These are phyloP conservation scores for Mycosarcoma maydis DNA, from an alignment of 1,284 basidiomycete species.

Conservation along the genomic window DNA sequence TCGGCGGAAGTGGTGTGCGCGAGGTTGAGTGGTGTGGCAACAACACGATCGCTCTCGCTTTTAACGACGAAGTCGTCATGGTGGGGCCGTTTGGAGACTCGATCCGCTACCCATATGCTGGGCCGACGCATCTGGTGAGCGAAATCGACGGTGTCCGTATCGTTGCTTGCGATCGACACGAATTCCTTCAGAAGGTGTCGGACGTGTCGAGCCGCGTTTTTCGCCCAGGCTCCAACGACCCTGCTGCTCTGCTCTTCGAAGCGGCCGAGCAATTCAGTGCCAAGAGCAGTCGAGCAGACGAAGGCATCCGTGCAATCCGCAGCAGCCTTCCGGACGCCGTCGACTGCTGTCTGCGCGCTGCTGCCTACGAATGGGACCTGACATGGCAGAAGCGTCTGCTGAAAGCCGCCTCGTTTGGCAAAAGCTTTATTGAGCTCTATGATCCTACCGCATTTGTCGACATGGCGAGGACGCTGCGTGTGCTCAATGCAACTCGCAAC, in stretches of 20 bases:
- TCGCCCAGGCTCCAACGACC: slow-evolving; percentile 88
- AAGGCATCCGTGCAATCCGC: slow-evolving; percentile 86
- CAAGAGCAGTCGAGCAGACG: slow-evolving; percentile 88
- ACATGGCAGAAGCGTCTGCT: slow-evolving; percentile 87
- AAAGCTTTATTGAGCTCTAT: slow-evolving; percentile 89
- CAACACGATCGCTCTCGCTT: slow-evolving; percentile 88
- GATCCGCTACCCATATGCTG: slow-evolving; percentile 83
- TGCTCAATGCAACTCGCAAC: slow-evolving; percentile 90
- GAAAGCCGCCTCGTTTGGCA: slow-evolving; percentile 89
- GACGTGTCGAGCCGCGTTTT: slow-evolving; percentile 70
- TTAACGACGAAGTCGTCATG: slow-evolving; percentile 81
- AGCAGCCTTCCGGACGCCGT: slow-evolving; percentile 82
- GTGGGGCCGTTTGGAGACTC: slow-evolving; percentile 92
- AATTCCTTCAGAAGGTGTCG: slow-evolving; percentile 86
- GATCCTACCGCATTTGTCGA: slow-evolving; percentile 88
- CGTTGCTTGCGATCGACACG: slow-evolving; percentile 80
- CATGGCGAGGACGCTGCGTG: slow-evolving; percentile 90
- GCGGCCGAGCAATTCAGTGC: slow-evolving; percentile 86
- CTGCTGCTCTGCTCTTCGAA: slow-evolving; percentile 89
- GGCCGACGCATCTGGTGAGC: slow-evolving; percentile 79
- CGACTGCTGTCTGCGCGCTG: slow-evolving; percentile 91
- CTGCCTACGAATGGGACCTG: slow-evolving; percentile 88
- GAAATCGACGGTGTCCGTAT: slow-evolving; percentile 89
- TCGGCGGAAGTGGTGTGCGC: slow-evolving; percentile 53
- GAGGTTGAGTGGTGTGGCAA: slow-evolving; percentile 91